Evolutionary conservation across 768 basidiomycete species (phyloP).

Genomic region (Tylopilus sp.): DNA sequence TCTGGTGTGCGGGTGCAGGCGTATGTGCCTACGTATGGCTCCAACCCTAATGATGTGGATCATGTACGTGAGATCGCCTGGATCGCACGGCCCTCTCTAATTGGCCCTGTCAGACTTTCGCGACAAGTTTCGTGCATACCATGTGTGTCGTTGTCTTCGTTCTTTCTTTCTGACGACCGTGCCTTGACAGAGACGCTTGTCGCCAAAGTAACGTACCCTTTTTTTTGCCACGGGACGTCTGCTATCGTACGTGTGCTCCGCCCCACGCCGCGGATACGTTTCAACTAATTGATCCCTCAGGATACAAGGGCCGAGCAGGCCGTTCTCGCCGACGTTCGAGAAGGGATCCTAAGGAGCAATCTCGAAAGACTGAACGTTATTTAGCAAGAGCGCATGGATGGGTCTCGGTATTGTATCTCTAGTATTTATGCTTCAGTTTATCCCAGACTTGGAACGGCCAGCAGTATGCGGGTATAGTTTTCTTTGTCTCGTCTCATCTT

Average conservation of each 20-base stretch:
- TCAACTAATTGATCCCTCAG: conserved; percentile 15
- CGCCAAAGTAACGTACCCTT: conserved; percentile 55
- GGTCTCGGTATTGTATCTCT: too few species aligned
- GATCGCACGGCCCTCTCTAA: neutral
- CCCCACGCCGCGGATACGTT: neutral
- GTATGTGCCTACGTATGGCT: conserved; percentile 61
- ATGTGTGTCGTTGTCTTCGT: conserved; percentile 41
- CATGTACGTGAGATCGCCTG: conserved; percentile 39
- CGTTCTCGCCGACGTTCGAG: conserved; percentile 40
- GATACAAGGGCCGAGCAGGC: conserved; percentile 38
- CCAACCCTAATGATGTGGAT: conserved; percentile 53
- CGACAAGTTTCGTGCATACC: conserved; percentile 63
- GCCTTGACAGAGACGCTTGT: conserved; percentile 46
- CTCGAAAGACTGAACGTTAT: conserved; percentile 31
- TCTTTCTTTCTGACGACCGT: neutral
- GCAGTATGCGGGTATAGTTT: too few species aligned
- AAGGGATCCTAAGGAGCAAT: conserved; percentile 35
- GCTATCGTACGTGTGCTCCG: conserved; percentile 52
- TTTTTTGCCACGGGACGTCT: conserved; percentile 68
- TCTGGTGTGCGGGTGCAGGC: conserved; percentile 53
- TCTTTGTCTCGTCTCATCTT: too few species aligned
- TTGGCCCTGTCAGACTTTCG: conserved; percentile 50
- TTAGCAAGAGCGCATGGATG: conserved; percentile 5
- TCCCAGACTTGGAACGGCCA: too few species aligned
- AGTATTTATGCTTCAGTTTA: too few species aligned